These are phyloP conservation scores for Pseudonectria buxi DNA, from an alignment of 2,329 filamentous ascomycete genomes.

Conservation along the genomic window DNA sequence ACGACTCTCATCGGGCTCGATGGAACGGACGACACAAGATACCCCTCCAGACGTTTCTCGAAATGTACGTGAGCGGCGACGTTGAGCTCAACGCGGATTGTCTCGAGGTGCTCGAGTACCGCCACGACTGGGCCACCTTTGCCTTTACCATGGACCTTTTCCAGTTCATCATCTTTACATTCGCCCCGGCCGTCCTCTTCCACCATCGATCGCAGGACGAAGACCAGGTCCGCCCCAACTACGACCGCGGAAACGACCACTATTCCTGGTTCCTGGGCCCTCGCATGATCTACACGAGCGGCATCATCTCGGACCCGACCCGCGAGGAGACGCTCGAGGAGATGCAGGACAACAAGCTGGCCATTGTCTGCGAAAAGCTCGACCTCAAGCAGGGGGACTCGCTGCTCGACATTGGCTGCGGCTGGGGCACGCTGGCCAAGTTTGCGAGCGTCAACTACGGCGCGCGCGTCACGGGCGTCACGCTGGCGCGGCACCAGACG, in stretches of 20 bases:
- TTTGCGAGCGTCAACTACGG: constrained; percentile 88
- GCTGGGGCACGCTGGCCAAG: constrained; percentile 88
- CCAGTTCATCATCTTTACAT: constrained; percentile 73
- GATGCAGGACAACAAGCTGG: constrained; percentile 93
- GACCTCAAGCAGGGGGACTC: constrained; percentile 69
- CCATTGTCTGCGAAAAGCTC: constrained; percentile 91
- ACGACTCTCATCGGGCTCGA: constrained; percentile 44
- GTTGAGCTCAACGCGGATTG: constrained; percentile 89
- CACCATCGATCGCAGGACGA: constrained; percentile 88
- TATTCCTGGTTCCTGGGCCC: constrained; percentile 95
- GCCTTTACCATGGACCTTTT: constrained; percentile 76
- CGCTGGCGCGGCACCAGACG: constrained; percentile 87
- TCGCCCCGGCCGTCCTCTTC: constrained; percentile 80
- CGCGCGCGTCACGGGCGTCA: constrained; percentile 75
- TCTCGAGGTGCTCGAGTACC: constrained; percentile 79
- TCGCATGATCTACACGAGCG: constrained; percentile 95
- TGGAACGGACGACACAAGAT: constrained; percentile 72
- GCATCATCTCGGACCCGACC: constrained; percentile 78
- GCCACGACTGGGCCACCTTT: constrained; percentile 93
- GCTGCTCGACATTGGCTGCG: constrained; percentile 87
- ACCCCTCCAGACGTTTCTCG: constrained; percentile 82
- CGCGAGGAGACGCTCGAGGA: constrained; percentile 86
- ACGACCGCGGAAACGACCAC: constrained; percentile 93
- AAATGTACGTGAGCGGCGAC: constrained; percentile 88
- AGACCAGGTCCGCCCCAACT: constrained; percentile 92